Base-by-base conservation (phyloP, 805 yeast species). In the Clavispora vitiphila region DNA sequence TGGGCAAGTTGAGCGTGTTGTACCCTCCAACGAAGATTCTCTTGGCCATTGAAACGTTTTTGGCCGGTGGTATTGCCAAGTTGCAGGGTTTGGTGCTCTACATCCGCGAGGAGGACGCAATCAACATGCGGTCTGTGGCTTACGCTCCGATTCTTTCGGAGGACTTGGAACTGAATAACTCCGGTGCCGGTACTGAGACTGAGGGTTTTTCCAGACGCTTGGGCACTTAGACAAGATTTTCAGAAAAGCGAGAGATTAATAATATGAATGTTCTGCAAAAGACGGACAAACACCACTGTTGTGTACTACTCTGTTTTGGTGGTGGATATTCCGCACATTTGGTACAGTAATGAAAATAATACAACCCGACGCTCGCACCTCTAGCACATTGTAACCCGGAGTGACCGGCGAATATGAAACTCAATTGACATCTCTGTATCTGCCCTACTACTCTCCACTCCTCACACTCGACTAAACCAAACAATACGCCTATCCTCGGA, bases 21-120 rank as follows among this genome's bases (percentile, higher is more conserved):
- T 74, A 77, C 35, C 95, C 93, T 11, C 86, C 89, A 7, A 74
- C 83, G 34, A 69, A 77, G 49, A 69, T 78, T 3, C 74, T 86
- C 8, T 74, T 77, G 45, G 78, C 70, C 62, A 82, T 86, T 40
- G 96, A 88, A 63, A 41, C 51, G 11, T 76, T 76, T 49, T 56
- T 83, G 11, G 70, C 67, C 8, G 55, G 56, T 2, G 63, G 71
- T 16, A 87, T 87, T 45, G 61, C 61, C 8, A 54, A 70, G 44
- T 71, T 86, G 46, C 82, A 86, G 30, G 50, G 65, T 6, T 61
- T 74, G 24, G 76, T 84, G 40, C 64, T 63, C 34, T 86, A 76
- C 58, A 71, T 79, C 46, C 72, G 66, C 43, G 95, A 86, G 62
- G 72, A 66, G 34, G 83, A 78, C 38, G 81, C 81, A 3, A 67